Percentiles rank a stretch among this genome's conserved stretches.
Conservation (phyloP, 2,329 filamentous ascomycete species). For the Arthrinium phaeospermum region DNA sequence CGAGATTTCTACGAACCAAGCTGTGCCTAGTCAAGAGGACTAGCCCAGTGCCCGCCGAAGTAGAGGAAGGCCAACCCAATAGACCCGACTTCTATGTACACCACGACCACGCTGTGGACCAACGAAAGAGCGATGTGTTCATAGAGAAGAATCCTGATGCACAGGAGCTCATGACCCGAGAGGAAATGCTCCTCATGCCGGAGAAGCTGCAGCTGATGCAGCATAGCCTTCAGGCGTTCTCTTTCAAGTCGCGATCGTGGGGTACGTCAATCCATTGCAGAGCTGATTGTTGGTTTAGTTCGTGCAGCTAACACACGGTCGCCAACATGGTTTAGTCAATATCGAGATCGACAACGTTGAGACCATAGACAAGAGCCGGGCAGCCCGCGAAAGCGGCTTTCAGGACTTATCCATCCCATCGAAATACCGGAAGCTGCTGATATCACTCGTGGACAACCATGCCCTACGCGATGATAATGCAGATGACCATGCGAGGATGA, state of each 20-base stretch:
- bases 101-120: neutral
- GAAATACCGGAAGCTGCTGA: slow-evolving; percentile 18
- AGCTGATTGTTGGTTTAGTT: neutral
- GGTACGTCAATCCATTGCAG: neutral
- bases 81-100: neutral
- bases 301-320: neutral
- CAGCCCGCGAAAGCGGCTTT: neutral
- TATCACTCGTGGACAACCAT: slow-evolving; percentile 26
- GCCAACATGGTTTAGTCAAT: neutral
- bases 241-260: neutral
- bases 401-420: slow-evolving; percentile 14
- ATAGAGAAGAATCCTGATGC: neutral
- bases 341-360: slow-evolving; percentile 17
- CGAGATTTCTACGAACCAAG: neutral
- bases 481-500: neutral
- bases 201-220: neutral
- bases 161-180: neutral
- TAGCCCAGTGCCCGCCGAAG: neutral
- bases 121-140: neutral
- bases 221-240: slow-evolving; percentile 9
- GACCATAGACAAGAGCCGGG: slow-evolving; percentile 19
- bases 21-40: neutral
- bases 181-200: neutral
- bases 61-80: neutral
- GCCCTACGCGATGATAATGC: neutral